These are phyloP conservation scores for Rhizoclosmatium globosum DNA, from an alignment of 192 early-diverging fungal genomes.

Conservation along the genomic window DNA sequence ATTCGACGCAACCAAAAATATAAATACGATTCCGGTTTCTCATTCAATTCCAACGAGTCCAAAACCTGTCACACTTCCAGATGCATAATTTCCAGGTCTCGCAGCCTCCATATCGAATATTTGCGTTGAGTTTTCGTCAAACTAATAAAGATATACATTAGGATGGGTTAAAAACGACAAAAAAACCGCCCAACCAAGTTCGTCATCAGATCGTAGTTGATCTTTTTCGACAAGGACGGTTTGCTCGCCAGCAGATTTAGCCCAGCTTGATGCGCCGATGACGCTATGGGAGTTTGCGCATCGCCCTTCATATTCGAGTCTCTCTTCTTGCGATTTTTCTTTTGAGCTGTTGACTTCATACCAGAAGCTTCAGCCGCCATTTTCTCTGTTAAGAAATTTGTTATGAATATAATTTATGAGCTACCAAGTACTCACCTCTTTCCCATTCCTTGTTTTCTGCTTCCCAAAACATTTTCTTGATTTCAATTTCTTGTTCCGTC, in stretches of 20 bases:
- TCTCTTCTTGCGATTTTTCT: no score
- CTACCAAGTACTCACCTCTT: not conserved
- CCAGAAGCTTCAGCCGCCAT: not conserved
- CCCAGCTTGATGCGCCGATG: constrained; percentile 68
- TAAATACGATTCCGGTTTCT: not conserved
- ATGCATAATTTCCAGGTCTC: constrained; percentile 4
- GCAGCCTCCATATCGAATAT: not conserved
- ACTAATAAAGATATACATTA: not conserved
- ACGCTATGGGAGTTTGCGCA: not conserved
- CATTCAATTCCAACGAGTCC: constrained; percentile 3
- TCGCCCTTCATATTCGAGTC: no score
- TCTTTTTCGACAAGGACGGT: constrained; percentile 83
- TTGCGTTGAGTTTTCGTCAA: not conserved
- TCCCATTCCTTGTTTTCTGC: constrained; percentile 85
- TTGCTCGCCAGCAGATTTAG: constrained; percentile 76
- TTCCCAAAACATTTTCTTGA: constrained; percentile 88
- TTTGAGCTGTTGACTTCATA: not conserved
- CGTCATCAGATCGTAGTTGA: constrained; percentile 85
- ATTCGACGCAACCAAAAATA: no score
- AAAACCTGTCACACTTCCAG: constrained; percentile 22
- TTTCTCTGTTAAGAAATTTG: not conserved
- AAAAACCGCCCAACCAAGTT: constrained; percentile 42
- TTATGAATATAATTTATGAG: not conserved
- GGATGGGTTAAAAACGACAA: not conserved
- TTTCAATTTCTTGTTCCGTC: constrained; percentile 76